Evolutionary conservation across 768 basidiomycete species (phyloP).

Genomic region (Kwoniella europaea): DNA sequence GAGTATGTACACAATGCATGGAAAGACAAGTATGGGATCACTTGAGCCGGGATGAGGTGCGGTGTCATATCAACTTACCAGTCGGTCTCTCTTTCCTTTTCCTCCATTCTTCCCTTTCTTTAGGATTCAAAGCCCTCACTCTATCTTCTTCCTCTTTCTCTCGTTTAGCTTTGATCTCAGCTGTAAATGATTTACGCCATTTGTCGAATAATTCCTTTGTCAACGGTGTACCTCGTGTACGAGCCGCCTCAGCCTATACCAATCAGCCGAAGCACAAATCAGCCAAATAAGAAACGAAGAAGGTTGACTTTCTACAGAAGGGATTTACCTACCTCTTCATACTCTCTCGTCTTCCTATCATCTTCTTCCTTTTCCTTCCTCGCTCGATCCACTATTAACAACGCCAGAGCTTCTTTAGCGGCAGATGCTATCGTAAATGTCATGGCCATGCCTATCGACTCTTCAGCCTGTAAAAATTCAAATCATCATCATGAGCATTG

Average conservation of each 20-base stretch:
- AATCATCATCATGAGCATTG: no score
- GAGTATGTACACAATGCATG: no score
- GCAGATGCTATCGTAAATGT: slow-evolving; percentile 90
- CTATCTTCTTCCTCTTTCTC: slow-evolving; percentile 77
- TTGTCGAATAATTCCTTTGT: slow-evolving; percentile 76
- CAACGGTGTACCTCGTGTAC: slow-evolving; percentile 89
- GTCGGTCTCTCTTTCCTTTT: slow-evolving; percentile 67
- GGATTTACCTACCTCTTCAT: slow-evolving; percentile 68
- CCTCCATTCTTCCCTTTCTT: slow-evolving; percentile 85
- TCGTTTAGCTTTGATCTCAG: slow-evolving; percentile 67
- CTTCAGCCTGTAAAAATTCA: slow-evolving; percentile 42
- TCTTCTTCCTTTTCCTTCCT: slow-evolving; percentile 67
- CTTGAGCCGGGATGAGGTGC: no score
- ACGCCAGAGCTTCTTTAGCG: slow-evolving; percentile 75
- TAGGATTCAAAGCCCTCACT: slow-evolving; percentile 71
- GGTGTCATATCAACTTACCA: slow-evolving; percentile 63
- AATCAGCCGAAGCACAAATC: not conserved
- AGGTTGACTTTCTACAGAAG: no score
- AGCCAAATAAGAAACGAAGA: not conserved
- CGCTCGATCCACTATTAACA: slow-evolving; percentile 67
- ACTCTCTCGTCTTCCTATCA: slow-evolving; percentile 73
- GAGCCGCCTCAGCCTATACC: slow-evolving; percentile 82
- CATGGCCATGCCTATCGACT: slow-evolving; percentile 77
- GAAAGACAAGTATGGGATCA: no score
- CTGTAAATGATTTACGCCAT: slow-evolving; percentile 82